These are phyloP conservation scores for Helianthus tuberosus DNA, from an alignment of 129 eudicot genomes.

Conservation along the genomic window DNA sequence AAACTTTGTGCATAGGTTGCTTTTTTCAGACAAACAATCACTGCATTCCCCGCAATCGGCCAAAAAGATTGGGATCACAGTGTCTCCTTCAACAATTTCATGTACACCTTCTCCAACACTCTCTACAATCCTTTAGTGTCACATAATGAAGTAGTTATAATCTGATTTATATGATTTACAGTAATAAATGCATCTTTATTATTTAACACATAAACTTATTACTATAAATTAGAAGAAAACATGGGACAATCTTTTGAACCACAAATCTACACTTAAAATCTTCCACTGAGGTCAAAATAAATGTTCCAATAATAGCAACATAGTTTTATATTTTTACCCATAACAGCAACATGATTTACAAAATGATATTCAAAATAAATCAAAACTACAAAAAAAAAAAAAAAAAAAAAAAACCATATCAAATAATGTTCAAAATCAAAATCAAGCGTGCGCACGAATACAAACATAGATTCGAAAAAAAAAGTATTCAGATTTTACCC, in stretches of 20 bases:
- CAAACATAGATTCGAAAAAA: no score
- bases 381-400: no score
- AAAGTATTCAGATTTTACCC: slow-evolving; percentile 49
- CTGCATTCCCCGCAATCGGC: slow-evolving; percentile 82
- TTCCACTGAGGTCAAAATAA: background rate
- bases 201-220: background rate
- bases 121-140: slow-evolving; percentile 70
- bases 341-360: no score
- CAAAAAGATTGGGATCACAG: slow-evolving; percentile 69
- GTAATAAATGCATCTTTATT: background rate
- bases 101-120: slow-evolving; percentile 78
- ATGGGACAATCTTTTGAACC: background rate
- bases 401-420: no score
- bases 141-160: slow-evolving; percentile 23
- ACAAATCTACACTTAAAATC: background rate
- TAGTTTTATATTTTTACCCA: no score
- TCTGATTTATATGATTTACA: background rate
- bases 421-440: no score
- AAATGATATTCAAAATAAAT: no score
- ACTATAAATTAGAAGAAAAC: background rate
- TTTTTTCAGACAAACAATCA: slow-evolving; percentile 70
- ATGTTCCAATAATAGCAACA: no score
- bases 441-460: no score
- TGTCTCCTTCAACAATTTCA: slow-evolving; percentile 69
- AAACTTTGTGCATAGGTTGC: slow-evolving; percentile 75